Evolutionary conservation across 257 asterid species (phyloP), one percentile per base, ranked within the genome.

Genomic region (Schizonepeta tenuifolia): DNA sequence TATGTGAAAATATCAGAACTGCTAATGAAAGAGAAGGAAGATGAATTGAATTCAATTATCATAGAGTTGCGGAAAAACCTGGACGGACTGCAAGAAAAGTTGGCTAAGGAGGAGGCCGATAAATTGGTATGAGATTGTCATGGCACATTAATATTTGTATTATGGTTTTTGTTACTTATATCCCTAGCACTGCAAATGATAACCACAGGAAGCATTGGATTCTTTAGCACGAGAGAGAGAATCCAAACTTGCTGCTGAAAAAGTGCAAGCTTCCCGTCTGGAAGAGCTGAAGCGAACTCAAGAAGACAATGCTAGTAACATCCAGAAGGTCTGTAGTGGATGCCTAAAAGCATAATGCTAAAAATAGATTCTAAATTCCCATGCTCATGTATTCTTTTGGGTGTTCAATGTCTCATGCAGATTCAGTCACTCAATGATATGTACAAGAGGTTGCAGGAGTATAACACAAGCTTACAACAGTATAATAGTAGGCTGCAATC

Each of bases 401-500:
- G 61, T 72, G 47, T 31, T 46, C 44, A 57, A 26, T 36, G 49
- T 43, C 75, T 38, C 55, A 24, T 81, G 83, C 90, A 94, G 99
- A 89, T 94, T 64, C 92, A 86, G 43, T 84, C 96, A 3, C 77
- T 91, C 50, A 86, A 89, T 73, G 94, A 88, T 57, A 84, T 79
- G 89, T 82, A 81, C 75, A 94, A 83, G 88, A 80, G 96, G 69
- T 64, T 83, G 59, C 96, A 88, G 75, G 98, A 94, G 82, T 94
- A 94, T 65, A 91, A 88, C 72, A 88, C 92, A 7, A 94, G 96
- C 65, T 83, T 94, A 77, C 96, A 94, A 79, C 90, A 89, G 68
- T 94, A 91, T 81, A 94, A 91, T 72, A 91, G 85, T 55, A 86
- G 80, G 65, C 98, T 94, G 82, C 98, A 91, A 77, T 80, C 91